A percentile compares a stretch with the other conserved stretches of the same genome.
These are phyloP conservation scores for Cladosporium sp. DNA, from an alignment of 2,329 filamentous ascomycete genomes.

Conservation along the genomic window DNA sequence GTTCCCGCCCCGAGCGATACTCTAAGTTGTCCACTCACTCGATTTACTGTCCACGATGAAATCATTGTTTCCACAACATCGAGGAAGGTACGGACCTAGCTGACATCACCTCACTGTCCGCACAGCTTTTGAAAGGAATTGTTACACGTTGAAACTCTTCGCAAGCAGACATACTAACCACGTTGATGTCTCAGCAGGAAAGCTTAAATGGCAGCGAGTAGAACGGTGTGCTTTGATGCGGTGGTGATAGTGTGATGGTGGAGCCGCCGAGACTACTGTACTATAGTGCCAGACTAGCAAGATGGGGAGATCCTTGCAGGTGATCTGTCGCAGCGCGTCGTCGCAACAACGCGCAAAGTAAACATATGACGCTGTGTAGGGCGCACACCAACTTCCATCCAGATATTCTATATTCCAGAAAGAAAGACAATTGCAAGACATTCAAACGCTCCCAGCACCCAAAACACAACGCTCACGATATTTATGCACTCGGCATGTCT, in stretches of 20 bases:
- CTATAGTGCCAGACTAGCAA: not conserved
- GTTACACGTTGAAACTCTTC: not conserved
- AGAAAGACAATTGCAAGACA: constrained; percentile 14
- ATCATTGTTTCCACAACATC: too few species aligned
- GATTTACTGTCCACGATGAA: not conserved
- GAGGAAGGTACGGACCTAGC: not conserved
- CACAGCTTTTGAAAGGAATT: not conserved
- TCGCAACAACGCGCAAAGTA: constrained; percentile 1
- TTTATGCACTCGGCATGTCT: constrained; percentile 8
- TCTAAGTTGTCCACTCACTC: not conserved
- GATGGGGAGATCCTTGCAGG: not conserved
- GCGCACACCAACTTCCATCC: not conserved
- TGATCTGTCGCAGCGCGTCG: constrained; percentile 1
- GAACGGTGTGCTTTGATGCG: not conserved
- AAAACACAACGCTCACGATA: not conserved
- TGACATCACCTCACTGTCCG: too few species aligned
- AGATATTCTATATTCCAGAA: not conserved
- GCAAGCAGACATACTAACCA: not conserved
- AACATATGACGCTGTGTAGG: not conserved
- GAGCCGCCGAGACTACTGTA: not conserved
- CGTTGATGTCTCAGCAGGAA: not conserved
- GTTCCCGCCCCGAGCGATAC: not conserved
- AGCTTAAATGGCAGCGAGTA: not conserved
- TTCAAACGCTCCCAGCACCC: constrained; percentile 4
- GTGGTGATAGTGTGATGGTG: constrained; percentile 3